Base-by-base conservation (phyloP, 2,329 filamentous ascomycete species). In the Ophiostoma piceae region DNA sequence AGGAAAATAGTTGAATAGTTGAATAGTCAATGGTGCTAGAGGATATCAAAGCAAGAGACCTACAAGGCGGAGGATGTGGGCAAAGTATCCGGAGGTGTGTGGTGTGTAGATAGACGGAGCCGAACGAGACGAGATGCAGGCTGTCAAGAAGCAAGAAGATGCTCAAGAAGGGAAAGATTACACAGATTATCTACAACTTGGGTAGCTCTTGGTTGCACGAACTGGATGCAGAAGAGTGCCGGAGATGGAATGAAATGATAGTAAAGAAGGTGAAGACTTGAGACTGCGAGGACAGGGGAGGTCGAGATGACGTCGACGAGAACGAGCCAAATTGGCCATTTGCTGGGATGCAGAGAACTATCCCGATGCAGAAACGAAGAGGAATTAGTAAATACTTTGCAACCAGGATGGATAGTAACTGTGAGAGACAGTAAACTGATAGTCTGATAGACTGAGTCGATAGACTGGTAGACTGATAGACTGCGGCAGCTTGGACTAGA, bases 41-140 rank as follows among this genome's bases (percentile, higher is more conserved):
- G 51, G 2, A 26, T 11, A 57, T 4, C 51, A 57, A 57, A 57
- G 51, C 11, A 26, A 26, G 8, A 32, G 54, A 35, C 57, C 11
- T 62, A 16, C 26, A 14, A 37, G 60, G 37, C 7, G 62, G 19
- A 3, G 2, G 35, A 65, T n/a, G 32, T n/a, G 62, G 62, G 19
- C 57, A 32, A 32, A 47, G 43, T 60, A 57, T 2, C 2, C 16
- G 12, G 14, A 22, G 62, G 35, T 39, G 62, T 32, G 35, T 19
- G 60, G 32, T 64, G 60, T 64, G 60, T n/a, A 37, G 29, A 65
- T 39, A 41, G 35, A 22, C 62, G 35, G 35, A 35, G n/a, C 35
- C 26, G 22, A 14, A 19, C 62, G 35, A 29, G 35, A n/a, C 16
- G 8, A 41, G 12, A 41, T 41, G 19, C 32, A 39, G 12, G 39